Percentiles rank a stretch among this genome's conserved stretches.
Evolutionary conservation across 495 filamentous ascomycete species (phyloP).

Genomic region (Aspergillus bridgeri): DNA sequence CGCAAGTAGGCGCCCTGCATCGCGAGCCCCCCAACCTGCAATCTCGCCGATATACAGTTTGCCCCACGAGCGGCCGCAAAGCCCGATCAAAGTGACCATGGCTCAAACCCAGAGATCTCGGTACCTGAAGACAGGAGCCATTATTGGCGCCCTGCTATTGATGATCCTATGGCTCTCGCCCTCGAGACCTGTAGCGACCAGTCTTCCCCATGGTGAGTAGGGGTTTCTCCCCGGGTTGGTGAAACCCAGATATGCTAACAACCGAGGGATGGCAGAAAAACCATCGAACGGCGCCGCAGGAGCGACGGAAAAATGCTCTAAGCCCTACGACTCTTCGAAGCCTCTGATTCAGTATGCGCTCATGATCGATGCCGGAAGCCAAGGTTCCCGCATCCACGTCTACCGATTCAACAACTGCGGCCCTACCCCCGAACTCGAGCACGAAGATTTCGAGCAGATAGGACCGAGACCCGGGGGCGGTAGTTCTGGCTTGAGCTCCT

Average conservation of each 20-base stretch:
- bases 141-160: constrained; percentile 70
- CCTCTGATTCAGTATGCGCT: constrained; percentile 94
- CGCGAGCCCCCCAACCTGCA: constrained; percentile 24
- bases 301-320: constrained; percentile 62
- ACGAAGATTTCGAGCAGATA: constrained; percentile 87
- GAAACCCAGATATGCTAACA: constrained; percentile 3
- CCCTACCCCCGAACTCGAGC: constrained; percentile 87
- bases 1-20: constrained; percentile 35
- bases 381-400: constrained; percentile 95
- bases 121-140: constrained; percentile 77
- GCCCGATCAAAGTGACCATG: constrained; percentile 42
- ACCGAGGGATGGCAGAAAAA: constrained; percentile 19
- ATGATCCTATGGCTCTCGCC: constrained; percentile 74
- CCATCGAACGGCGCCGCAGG: constrained; percentile 20
- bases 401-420: constrained; percentile 99
- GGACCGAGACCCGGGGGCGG: constrained; percentile 73
- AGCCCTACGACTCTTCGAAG: constrained; percentile 76
- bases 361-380: constrained; percentile 98
- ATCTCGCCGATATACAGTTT: constrained; percentile 10
- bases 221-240: neutral
- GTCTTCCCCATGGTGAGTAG: constrained; percentile 39
- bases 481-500: constrained; percentile 83
- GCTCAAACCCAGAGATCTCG: constrained; percentile 71
- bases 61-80: constrained; percentile 16
- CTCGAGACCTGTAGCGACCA: constrained; percentile 34